These are phyloP conservation scores for Mycena sanguinolenta DNA, from an alignment of 768 basidiomycete genomes.

Conservation along the genomic window DNA sequence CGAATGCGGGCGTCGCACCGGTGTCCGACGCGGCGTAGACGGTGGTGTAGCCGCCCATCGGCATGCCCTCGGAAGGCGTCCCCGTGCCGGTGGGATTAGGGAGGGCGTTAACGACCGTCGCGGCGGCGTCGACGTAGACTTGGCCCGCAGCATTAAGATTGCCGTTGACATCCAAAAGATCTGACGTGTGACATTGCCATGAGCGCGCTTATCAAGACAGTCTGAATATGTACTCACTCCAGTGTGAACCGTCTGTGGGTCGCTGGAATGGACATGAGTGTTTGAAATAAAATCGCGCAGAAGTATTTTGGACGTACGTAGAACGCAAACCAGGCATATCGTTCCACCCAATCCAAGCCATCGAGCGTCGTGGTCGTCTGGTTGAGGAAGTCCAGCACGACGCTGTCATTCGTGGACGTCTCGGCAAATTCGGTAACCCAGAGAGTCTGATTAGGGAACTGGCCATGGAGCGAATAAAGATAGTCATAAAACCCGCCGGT, in stretches of 20 bases:
- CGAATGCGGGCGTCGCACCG: constrained; percentile 32
- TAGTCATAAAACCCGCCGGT: constrained; percentile 67
- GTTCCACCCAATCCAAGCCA: constrained; percentile 66
- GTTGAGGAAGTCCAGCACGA: constrained; percentile 69
- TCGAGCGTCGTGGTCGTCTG: constrained; percentile 70
- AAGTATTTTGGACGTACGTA: constrained; percentile 50
- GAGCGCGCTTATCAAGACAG: constrained; percentile 3
- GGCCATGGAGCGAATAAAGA: constrained; percentile 64
- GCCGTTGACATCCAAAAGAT: constrained; percentile 59
- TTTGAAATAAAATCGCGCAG: neutral
- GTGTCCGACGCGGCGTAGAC: constrained; percentile 24
- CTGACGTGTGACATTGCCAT: constrained; percentile 43
- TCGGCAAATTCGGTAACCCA: constrained; percentile 80
- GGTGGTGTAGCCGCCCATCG: constrained; percentile 33
- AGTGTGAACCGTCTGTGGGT: constrained; percentile 53
- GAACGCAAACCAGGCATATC: constrained; percentile 76
- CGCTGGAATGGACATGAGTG: constrained; percentile 48
- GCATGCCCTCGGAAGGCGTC: neutral
- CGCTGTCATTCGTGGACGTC: constrained; percentile 60
- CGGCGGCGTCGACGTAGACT: constrained; percentile 58
- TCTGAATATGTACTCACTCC: constrained; percentile 51
- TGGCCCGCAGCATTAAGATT: constrained; percentile 60
- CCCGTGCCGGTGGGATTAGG: constrained; percentile 37
- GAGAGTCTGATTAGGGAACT: constrained; percentile 63
- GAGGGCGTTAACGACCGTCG: constrained; percentile 49